Evolutionary conservation across 2,329 filamentous ascomycete species (phyloP).

Genomic region (Neofusicoccum laricinum): DNA sequence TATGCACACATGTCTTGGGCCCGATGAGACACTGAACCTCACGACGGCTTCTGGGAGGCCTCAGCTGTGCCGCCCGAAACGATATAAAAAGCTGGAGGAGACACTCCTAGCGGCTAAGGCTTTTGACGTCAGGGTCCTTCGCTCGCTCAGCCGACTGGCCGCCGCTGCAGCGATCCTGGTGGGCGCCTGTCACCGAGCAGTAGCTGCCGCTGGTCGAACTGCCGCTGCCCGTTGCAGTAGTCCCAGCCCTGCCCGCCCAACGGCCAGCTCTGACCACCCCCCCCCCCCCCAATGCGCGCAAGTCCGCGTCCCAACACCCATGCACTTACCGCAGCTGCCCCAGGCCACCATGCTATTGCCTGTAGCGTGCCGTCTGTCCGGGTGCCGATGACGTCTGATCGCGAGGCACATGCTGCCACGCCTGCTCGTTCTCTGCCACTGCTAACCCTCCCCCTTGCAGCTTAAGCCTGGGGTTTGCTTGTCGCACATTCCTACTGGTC

Average conservation of each 20-base stretch:
- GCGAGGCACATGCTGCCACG: no score
- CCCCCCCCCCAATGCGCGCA: not conserved
- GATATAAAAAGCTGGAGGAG: not conserved
- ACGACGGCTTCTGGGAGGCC: not conserved
- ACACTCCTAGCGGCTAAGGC: not conserved
- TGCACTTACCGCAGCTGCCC: not conserved
- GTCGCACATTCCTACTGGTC: not conserved
- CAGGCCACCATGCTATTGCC: not conserved
- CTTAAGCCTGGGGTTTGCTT: not conserved
- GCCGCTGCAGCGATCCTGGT: no score
- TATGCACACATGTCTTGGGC: not conserved
- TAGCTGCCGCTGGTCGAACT: not conserved
- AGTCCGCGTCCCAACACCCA: not conserved
- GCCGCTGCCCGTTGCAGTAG: not conserved
- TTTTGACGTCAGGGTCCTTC: not conserved
- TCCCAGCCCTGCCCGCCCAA: not conserved
- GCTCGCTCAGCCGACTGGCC: not conserved
- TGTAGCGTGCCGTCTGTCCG: not conserved
- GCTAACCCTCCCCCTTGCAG: not conserved
- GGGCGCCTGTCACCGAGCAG: not conserved
- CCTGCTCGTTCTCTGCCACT: not conserved
- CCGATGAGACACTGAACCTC: not conserved
- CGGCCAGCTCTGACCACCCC: not conserved
- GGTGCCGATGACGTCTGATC: not conserved
- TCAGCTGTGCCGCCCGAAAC: not conserved